These are phyloP conservation scores for Fusarium oxysporum DNA, from an alignment of 2,329 filamentous ascomycete species.

Conservation along the genomic window DNA sequence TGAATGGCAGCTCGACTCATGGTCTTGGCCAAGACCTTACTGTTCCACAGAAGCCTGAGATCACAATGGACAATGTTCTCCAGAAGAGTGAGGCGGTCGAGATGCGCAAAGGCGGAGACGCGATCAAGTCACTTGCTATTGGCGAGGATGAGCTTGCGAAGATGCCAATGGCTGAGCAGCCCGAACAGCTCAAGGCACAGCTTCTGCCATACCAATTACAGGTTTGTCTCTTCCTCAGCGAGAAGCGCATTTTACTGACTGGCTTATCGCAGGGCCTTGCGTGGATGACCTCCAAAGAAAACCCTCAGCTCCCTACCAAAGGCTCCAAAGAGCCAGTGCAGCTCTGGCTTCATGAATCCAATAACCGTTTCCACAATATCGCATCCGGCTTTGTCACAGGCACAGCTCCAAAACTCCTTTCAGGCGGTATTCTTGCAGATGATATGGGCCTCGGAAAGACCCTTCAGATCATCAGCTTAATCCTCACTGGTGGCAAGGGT, in stretches of 20 bases:
- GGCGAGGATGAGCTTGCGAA: constrained; percentile 76
- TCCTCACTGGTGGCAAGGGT: constrained; percentile 68
- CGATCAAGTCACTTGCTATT: constrained; percentile 76
- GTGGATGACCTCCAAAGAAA: constrained; percentile 85
- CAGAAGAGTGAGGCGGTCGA: constrained; percentile 75
- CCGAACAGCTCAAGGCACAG: constrained; percentile 70
- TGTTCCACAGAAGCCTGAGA: constrained; percentile 48
- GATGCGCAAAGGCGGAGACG: constrained; percentile 71
- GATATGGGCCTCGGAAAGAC: constrained; percentile 96
- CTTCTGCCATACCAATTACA: constrained; percentile 84
- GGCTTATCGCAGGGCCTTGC: constrained; percentile 71
- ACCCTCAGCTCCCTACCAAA: constrained; percentile 70
- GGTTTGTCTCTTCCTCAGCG: constrained; percentile 48
- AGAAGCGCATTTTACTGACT: constrained; percentile 37
- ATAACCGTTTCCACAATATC: constrained; percentile 70
- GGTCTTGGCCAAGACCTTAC: constrained; percentile 49
- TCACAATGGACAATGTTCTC: constrained; percentile 73
- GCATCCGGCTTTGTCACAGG: constrained; percentile 69
- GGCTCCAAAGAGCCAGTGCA: constrained; percentile 74
- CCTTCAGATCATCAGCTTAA: constrained; percentile 83
- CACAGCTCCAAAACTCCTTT: constrained; percentile 71
- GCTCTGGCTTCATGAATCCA: constrained; percentile 74
- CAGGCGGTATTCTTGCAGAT: constrained; percentile 85
- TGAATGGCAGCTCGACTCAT: constrained; percentile 53
- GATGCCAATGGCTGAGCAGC: constrained; percentile 79